Evolutionary conservation across 805 yeast genomes (phyloP).

Genomic region (Lipomyces mesembrius): DNA sequence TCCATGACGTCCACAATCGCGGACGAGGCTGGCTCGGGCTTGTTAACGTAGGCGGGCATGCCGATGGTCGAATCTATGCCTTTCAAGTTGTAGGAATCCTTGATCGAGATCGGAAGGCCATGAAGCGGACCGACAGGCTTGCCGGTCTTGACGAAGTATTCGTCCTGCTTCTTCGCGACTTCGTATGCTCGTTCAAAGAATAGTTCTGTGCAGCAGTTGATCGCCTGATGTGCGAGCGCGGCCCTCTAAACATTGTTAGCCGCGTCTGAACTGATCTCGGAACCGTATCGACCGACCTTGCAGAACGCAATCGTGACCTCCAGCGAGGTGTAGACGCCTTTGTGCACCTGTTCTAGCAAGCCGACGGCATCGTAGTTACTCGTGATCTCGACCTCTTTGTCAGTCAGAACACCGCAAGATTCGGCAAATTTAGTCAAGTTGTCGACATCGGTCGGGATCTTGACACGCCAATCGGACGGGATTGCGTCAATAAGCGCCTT

Average conservation of each 20-base stretch:
- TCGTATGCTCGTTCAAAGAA: constrained; percentile 62
- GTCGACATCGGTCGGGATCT: constrained; percentile 46
- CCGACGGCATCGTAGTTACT: constrained; percentile 48
- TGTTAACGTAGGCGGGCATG: constrained; percentile 49
- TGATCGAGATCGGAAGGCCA: constrained; percentile 59
- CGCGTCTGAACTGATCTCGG: background rate
- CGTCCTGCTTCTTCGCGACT: constrained; percentile 61
- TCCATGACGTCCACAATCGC: constrained; percentile 49
- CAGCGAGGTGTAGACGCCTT: constrained; percentile 50
- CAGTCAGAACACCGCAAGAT: constrained; percentile 48
- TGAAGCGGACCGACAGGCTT: constrained; percentile 63
- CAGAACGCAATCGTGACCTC: constrained; percentile 56
- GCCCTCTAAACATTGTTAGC: constrained; percentile 26
- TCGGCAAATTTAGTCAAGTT: constrained; percentile 48
- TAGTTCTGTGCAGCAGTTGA: constrained; percentile 43
- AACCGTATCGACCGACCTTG: constrained; percentile 38
- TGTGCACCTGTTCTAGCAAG: constrained; percentile 48
- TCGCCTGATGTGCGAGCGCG: constrained; percentile 34
- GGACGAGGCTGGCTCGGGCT: constrained; percentile 48
- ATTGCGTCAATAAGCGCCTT: constrained; percentile 52
- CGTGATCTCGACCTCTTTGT: constrained; percentile 52
- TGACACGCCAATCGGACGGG: constrained; percentile 54
- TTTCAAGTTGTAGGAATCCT: constrained; percentile 51
- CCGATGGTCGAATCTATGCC: constrained; percentile 57
- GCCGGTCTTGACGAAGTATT: constrained; percentile 53